phyloP scores from a whole-genome alignment of 495 filamentous ascomycete genomes.

The Geoglossum glabrum region DNA sequence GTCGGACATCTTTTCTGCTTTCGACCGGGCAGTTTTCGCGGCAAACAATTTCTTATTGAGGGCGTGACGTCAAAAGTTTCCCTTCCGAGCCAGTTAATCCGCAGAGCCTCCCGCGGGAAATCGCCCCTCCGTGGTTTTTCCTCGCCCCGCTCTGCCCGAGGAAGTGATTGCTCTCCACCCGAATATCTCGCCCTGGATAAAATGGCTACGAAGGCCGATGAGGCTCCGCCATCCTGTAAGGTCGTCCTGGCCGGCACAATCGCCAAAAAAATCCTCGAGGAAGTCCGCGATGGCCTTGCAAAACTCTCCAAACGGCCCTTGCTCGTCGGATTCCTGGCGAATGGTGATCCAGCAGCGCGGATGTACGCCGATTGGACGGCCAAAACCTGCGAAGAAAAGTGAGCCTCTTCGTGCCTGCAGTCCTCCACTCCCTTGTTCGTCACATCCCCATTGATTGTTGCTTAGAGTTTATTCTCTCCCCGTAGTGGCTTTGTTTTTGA shows the following conservation, averaged over 20 bases:
- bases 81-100: not conserved
- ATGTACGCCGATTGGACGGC: constrained; percentile 96
- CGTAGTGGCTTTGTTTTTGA: constrained; percentile 73
- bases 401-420: constrained; percentile 19
- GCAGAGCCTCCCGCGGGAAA: not conserved
- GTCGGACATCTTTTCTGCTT: constrained; percentile 3
- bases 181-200: too few species aligned
- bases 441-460: not conserved
- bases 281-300: constrained; percentile 52
- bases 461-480: not conserved
- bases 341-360: constrained; percentile 69
- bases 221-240: constrained; percentile 36
- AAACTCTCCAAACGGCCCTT: constrained; percentile 50
- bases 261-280: constrained; percentile 54
- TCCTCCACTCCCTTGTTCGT: not conserved
- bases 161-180: too few species aligned
- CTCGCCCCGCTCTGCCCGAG: too few species aligned
- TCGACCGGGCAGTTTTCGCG: not conserved
- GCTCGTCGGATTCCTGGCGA: constrained; percentile 80
- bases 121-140: not conserved
- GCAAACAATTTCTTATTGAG: not conserved
- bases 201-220: not conserved
- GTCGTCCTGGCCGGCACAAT: constrained; percentile 72
- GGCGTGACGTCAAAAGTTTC: constrained; percentile 3
- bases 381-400: constrained; percentile 91